Percentiles rank a stretch among this genome's conserved stretches.
These are phyloP conservation scores for Carallia brachiata DNA, from an alignment of 345 rosid genomes.

Conservation along the genomic window DNA sequence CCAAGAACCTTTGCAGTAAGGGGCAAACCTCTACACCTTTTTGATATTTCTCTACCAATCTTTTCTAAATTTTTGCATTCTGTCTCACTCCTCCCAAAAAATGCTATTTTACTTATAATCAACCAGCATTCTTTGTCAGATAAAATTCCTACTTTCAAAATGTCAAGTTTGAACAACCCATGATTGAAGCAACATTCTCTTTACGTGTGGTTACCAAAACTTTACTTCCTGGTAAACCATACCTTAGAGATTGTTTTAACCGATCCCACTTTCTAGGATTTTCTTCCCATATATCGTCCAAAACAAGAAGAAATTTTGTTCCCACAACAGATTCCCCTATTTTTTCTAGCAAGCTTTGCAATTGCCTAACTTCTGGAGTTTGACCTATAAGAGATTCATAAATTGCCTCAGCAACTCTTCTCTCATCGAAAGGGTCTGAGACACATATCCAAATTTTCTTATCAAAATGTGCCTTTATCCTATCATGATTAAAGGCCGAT, in stretches of 20 bases:
- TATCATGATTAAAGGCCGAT: slow-evolving; percentile 1
- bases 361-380: neutral
- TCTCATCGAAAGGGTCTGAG: slow-evolving; percentile 9
- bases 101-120: slow-evolving; percentile 5
- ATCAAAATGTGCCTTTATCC: neutral
- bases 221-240: slow-evolving; percentile 5
- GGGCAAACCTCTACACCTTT: no score
- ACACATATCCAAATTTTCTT: slow-evolving; percentile 19
- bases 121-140: slow-evolving; percentile 2
- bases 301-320: neutral
- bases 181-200: neutral
- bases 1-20: slow-evolving; percentile 12
- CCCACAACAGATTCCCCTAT: neutral
- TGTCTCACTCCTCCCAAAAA: no score
- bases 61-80: no score
- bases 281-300: slow-evolving; percentile 16
- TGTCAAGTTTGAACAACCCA: neutral
- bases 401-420: neutral
- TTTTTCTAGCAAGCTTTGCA: neutral
- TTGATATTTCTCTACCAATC: no score
- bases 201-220: no score
- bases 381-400: slow-evolving; percentile 2
- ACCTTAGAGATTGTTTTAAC: neutral
- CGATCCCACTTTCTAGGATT: no score
- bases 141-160: neutral